Evolutionary conservation across 2,329 filamentous ascomycete genomes (phyloP), one percentile per base, ranked within the genome.

Genomic region (Aspergillus latus): DNA sequence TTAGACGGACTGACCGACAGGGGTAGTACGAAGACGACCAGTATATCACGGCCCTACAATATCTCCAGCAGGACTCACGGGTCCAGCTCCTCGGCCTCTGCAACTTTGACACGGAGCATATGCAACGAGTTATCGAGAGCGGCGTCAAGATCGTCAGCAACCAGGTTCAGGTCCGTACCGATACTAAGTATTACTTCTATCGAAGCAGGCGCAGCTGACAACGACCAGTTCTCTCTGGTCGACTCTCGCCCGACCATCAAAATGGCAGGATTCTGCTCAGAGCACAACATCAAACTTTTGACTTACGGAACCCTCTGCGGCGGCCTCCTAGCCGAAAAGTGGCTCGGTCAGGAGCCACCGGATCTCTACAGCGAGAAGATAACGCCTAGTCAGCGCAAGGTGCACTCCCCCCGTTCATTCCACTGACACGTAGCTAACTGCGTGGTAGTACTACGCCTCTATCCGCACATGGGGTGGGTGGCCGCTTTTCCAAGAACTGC

Each of bases 21-120:
- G 13, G 30, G 9, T 11, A 52, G 42, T 52, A 52, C 30, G 11
- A 39, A n/a, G 50, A 39, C 40, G 21, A 36, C 30, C 40, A 44
- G 15, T 46, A 52, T 9, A 11, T 52, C 39, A 10, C 5, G 15
- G 50, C 50, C 2, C 40, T 52, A 9, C 16, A 46, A 29, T 52
- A 52, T 8, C 40, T 46, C 29, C 50, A 44, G 6, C 13, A n/a
- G 15, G 50, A 52, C 40, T 0, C 11, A 26, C 28, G 50, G 4
- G 30, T 30, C 5, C 45, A 45, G 11, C 11, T 11, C 1, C 15
- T 45, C 1, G 50, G 50, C 5, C 40, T 52, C 7, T 52, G 50
- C 15, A 44, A 52, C 42, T 52, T 52, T 11, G 50, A 52, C 42
- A 49, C 46, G 8, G 16, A 49, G 10, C 46, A 49, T 11, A 49